Base-by-base conservation (phyloP, 805 yeast species). In the Cyberlindnera meyerae region DNA sequence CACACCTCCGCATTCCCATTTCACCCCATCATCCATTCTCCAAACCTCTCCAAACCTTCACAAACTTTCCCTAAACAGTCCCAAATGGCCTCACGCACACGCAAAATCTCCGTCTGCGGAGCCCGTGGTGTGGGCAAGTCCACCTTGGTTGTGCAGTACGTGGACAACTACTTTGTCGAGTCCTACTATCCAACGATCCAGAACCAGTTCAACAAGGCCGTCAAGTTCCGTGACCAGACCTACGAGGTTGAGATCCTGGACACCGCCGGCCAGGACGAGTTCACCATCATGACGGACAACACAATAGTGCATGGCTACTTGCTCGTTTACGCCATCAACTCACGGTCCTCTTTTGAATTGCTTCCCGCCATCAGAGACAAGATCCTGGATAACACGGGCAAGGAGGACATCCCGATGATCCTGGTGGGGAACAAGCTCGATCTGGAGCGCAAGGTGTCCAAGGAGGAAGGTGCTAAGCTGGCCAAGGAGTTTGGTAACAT, bases 241-340 rank as follows among this genome's bases (percentile, higher is more conserved):
- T 88, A 82, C 56, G 79, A 79, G 36, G 75, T 89, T 18, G 96
- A 87, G 57, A 83, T 88, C 36, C 65, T 87, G 42, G 97, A 88
- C 55, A 88, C 96, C 0, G 95, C 96, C 1, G 96, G 96, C 7
- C 94, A 86, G 64, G 96, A 87, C 60, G 95, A 87, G 64, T 84
- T 80, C 56, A 75, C 86, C 33, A 76, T 84, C 45, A 73, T 88
- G 61, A 83, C 78, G 51, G 86, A 83, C 58, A 82, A 83, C 49
- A 80, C 83, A 37, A 63, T 85, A 33, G 80, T 82, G 31, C 93
- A 85, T 52, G 97, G 96, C 1, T 83, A 83, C 54, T 65, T 88
- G 29, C 62, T 89, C 29, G 84, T 86, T 30, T 88, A 85, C 62
- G 82, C 90, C 33, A 88, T 88, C 36, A 78, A 85, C 21, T 81